Percentiles rank a stretch among this genome's conserved stretches.
These are phyloP conservation scores for Iris pallida DNA, from an alignment of 116 monocot genomes.

Conservation along the genomic window DNA sequence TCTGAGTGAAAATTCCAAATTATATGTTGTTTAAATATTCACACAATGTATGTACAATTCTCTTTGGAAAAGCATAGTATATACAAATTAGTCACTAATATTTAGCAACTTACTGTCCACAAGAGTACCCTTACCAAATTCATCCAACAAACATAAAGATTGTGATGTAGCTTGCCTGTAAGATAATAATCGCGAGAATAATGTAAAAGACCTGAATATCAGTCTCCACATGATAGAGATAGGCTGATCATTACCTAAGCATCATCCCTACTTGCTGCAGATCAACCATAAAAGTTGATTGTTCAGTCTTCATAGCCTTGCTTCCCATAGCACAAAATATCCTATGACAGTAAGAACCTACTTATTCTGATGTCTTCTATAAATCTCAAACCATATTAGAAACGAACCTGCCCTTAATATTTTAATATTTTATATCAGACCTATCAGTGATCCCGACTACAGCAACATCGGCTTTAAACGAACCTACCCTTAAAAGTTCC, in stretches of 20 bases:
- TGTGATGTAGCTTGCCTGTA: slow-evolving; percentile 81
- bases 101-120: slow-evolving; percentile 55
- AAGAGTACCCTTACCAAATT: slow-evolving; percentile 99
- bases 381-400: slow-evolving; percentile 6
- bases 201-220: too few relatives aligned
- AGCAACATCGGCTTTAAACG: slow-evolving; percentile 94
- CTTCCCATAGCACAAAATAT: slow-evolving; percentile 96
- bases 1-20: too few relatives aligned
- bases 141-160: slow-evolving; percentile 96
- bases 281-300: slow-evolving; percentile 98
- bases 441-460: slow-evolving; percentile 87
- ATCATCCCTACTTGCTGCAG: slow-evolving; percentile 99
- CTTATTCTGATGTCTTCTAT: neutral
- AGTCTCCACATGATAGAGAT: slow-evolving; percentile 4
- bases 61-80: too few relatives aligned
- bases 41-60: too few relatives aligned
- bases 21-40: too few relatives aligned
- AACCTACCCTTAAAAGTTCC: too few relatives aligned
- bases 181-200: neutral
- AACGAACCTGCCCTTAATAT: neutral
- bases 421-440: slow-evolving; percentile 24
- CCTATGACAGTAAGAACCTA: slow-evolving; percentile 27
- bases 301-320: slow-evolving; percentile 74
- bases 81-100: too few relatives aligned
- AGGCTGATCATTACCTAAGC: slow-evolving; percentile 59